These are phyloP conservation scores for Pisolithus thermaeus DNA, from an alignment of 1,284 basidiomycete genomes.

Conservation along the genomic window DNA sequence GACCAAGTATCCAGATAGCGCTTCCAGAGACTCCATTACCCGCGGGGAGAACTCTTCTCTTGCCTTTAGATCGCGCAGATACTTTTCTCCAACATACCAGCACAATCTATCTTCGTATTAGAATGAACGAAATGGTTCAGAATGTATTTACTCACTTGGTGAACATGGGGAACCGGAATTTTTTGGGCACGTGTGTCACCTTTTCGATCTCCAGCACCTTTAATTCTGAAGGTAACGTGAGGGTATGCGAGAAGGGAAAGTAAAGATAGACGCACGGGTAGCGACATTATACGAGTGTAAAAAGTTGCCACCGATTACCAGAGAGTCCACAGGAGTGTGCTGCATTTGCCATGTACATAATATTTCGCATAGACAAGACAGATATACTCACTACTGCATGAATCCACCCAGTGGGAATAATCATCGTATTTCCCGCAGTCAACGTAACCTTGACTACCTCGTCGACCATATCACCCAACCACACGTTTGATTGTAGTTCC, in stretches of 20 bases:
- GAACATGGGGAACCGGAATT: constrained; percentile 90
- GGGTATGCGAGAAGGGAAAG: constrained; percentile 1
- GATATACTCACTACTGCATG: constrained; percentile 79
- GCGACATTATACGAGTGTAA: constrained; percentile 78
- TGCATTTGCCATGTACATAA: constrained; percentile 24
- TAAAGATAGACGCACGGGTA: constrained; percentile 51
- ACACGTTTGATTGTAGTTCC: constrained; percentile 79
- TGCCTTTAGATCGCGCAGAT: constrained; percentile 63
- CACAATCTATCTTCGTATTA: constrained; percentile 54
- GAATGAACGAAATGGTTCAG: constrained; percentile 6
- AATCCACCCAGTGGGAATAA: constrained; percentile 96
- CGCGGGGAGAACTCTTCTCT: constrained; percentile 56
- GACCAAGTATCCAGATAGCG: constrained; percentile 76
- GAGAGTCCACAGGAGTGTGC: constrained; percentile 87
- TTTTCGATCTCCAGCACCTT: constrained; percentile 89
- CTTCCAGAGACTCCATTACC: constrained; percentile 65
- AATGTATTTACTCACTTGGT: constrained; percentile 48
- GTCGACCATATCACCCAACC: constrained; percentile 90
- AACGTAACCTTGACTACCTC: constrained; percentile 84
- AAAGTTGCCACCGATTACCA: constrained; percentile 98
- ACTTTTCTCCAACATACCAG: constrained; percentile 85
- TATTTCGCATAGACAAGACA: neutral
- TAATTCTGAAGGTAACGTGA: constrained; percentile 52
- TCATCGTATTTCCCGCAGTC: constrained; percentile 87
- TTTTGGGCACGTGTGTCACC: constrained; percentile 88